A percentile compares a stretch with the other conserved stretches of the same genome.
phyloP scores from a whole-genome alignment of 176 grass and related monocot species.

The Musa acuminata region DNA sequence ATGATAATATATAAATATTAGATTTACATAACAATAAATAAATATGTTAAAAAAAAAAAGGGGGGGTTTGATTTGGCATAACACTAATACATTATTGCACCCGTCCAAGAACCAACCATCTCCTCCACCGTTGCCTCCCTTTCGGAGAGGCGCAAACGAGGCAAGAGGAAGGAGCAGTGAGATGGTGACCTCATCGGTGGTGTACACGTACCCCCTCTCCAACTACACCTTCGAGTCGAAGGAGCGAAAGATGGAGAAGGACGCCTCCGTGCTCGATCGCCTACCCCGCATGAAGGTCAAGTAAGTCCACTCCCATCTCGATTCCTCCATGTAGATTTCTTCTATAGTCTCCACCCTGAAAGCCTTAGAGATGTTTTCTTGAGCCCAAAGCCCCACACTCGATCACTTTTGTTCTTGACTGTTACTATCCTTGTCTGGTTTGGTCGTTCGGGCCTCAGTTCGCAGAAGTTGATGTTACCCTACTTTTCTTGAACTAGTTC shows the following conservation, averaged over 20 bases:
- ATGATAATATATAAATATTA: too few relatives aligned
- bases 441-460: not conserved
- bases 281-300: slow-evolving; percentile 98
- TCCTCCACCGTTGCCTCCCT: not conserved
- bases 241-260: slow-evolving; percentile 99
- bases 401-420: not conserved
- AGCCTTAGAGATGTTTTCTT: not conserved
- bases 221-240: slow-evolving; percentile 98
- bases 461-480: too few relatives aligned
- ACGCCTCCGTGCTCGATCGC: slow-evolving; percentile 90
- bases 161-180: not conserved
- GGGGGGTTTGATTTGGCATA: too few relatives aligned
- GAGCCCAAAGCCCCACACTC: not conserved
- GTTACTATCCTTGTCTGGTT: not conserved
- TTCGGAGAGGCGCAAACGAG: not conserved
- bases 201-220: slow-evolving; percentile 84
- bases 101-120: too few relatives aligned
- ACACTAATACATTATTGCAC: too few relatives aligned
- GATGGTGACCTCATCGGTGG: slow-evolving; percentile 61
- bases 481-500: too few relatives aligned
- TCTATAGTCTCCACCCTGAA: not conserved
- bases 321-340: not conserved
- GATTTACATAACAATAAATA: too few relatives aligned
- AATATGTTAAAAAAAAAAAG: too few relatives aligned
- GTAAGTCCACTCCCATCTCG: slow-evolving; percentile 24